These are phyloP conservation scores for Phellopilus nigrolimitatus DNA, from an alignment of 1,284 basidiomycete genomes.

Conservation along the genomic window DNA sequence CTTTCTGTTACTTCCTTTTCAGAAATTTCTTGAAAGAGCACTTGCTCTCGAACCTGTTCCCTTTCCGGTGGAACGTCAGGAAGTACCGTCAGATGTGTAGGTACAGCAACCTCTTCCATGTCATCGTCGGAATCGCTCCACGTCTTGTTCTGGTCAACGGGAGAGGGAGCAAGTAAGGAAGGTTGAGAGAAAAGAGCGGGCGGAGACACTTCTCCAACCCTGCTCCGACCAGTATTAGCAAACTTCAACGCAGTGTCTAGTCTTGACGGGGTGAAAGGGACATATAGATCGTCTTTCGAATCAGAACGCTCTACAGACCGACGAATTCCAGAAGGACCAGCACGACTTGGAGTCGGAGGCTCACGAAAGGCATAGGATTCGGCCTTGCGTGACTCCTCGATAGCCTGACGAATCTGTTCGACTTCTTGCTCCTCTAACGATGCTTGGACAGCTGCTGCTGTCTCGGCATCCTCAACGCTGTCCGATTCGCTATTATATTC, in stretches of 20 bases:
- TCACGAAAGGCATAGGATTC: neutral
- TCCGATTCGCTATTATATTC: conserved; percentile 13
- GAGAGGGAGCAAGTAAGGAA: conserved; percentile 12
- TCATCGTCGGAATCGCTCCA: conserved; percentile 36
- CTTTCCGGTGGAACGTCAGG: no score
- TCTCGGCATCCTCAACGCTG: conserved; percentile 28
- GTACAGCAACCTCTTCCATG: conserved; percentile 39
- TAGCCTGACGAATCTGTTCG: conserved; percentile 12
- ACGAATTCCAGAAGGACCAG: neutral
- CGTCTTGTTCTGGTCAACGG: conserved; percentile 24
- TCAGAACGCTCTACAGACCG: neutral
- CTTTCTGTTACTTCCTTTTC: no score
- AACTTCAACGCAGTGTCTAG: conserved; percentile 16
- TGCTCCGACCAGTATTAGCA: conserved; percentile 11
- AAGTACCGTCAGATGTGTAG: neutral
- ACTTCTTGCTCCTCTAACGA: conserved; percentile 24
- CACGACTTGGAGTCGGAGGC: neutral
- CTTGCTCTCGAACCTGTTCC: no score
- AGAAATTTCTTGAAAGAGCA: no score
- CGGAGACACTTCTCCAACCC: neutral
- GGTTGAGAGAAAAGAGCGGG: conserved; percentile 17
- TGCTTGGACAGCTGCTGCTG: conserved; percentile 19
- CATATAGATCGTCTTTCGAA: conserved; percentile 19
- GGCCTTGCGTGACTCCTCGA: conserved; percentile 15
- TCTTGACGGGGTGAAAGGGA: conserved; percentile 18